A percentile compares a stretch with the other conserved stretches of the same genome.
These are phyloP conservation scores for Penicillium sp. DNA, from an alignment of 2,329 filamentous ascomycete genomes.

Conservation along the genomic window DNA sequence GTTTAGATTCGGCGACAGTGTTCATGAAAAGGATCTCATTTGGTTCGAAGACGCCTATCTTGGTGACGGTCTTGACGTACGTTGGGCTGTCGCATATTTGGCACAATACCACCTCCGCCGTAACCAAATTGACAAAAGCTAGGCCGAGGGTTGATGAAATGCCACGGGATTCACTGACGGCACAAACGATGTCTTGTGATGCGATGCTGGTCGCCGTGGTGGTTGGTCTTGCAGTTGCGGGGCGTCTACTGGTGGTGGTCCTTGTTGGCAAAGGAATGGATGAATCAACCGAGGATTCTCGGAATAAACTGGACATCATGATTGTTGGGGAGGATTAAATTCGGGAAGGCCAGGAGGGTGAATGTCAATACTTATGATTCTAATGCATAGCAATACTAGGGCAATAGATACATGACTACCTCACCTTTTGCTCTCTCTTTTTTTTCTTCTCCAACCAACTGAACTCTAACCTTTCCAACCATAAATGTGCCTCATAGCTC, in stretches of 20 bases:
- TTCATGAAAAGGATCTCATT: constrained; percentile 76
- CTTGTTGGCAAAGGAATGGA: constrained; percentile 24
- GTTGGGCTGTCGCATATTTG: constrained; percentile 93
- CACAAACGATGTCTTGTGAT: constrained; percentile 78
- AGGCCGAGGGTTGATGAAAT: constrained; percentile 81
- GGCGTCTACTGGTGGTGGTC: constrained; percentile 46
- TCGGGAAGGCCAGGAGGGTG: neutral
- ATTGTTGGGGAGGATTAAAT: neutral
- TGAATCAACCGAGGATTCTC: constrained; percentile 13
- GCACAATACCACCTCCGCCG: constrained; percentile 79
- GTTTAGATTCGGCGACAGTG: constrained; percentile 71
- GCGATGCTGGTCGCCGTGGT: constrained; percentile 59
- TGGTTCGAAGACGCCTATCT: constrained; percentile 77
- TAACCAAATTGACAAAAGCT: constrained; percentile 83
- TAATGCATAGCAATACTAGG: neutral
- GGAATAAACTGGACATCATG: constrained; percentile 14
- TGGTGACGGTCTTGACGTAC: constrained; percentile 84
- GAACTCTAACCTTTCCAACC: no score
- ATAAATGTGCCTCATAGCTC: no score
- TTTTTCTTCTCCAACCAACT: no score
- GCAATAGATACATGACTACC: no score
- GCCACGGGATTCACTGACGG: constrained; percentile 82
- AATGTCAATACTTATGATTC: neutral
- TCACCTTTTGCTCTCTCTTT: no score
- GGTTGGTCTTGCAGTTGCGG: constrained; percentile 51